These are phyloP conservation scores for Trichoderma semiorbis DNA, from an alignment of 2,329 filamentous ascomycete genomes.

Conservation along the genomic window DNA sequence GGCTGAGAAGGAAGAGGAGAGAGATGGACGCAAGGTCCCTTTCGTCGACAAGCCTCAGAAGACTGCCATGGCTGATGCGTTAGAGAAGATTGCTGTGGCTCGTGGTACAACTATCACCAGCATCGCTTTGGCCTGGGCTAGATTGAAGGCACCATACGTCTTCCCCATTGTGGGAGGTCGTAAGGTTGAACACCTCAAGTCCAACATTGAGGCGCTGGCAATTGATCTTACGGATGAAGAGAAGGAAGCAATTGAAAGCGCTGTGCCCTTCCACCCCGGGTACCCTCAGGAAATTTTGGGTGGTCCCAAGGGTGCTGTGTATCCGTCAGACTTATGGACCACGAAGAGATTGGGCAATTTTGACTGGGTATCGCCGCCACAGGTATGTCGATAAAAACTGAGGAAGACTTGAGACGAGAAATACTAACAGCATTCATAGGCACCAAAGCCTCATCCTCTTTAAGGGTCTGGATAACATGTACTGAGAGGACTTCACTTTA, in stretches of 20 bases:
- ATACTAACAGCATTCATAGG: not conserved
- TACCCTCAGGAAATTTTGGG: conserved; percentile 29
- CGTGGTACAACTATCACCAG: conserved; percentile 19
- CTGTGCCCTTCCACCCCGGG: conserved; percentile 50
- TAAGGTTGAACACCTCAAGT: conserved; percentile 58
- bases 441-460: conserved; percentile 5
- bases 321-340: conserved; percentile 2
- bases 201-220: conserved; percentile 55
- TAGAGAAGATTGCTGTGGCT: conserved; percentile 18
- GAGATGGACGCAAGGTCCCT: conserved; percentile 5
- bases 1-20: not conserved
- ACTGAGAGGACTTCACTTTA: not conserved
- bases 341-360: conserved; percentile 11
- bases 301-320: not conserved
- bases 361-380: conserved; percentile 10
- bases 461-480: not conserved
- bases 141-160: conserved; percentile 57
- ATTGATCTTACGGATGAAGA: conserved; percentile 52
- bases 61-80: conserved; percentile 20
- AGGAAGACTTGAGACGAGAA: not conserved
- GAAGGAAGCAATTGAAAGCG: conserved; percentile 53
- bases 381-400: not conserved
- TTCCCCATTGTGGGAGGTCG: conserved; percentile 60
- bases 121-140: conserved; percentile 56
- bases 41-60: conserved; percentile 20